A percentile compares a stretch with the other conserved stretches of the same genome.
Evolutionary conservation across 2,329 filamentous ascomycete species (phyloP).

Genomic region (Colletotrichum theobromicola): DNA sequence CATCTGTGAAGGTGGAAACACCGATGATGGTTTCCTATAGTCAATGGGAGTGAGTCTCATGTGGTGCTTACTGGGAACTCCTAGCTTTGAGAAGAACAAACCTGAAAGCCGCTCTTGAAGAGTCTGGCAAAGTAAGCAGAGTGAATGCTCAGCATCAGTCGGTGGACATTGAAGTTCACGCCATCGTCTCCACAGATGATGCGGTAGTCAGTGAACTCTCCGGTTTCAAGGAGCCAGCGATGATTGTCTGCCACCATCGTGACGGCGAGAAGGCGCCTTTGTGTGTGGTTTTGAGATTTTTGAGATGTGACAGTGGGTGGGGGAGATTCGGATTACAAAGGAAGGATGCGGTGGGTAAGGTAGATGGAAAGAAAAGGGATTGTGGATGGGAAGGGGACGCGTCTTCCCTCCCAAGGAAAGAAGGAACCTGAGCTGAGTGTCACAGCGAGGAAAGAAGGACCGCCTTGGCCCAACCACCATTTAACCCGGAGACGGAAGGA

Average conservation of each 20-base stretch:
- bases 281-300: too few relatives aligned
- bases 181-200: background rate
- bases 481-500: rapidly evolving
- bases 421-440: rapidly evolving
- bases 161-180: background rate
- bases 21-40: background rate
- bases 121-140: background rate
- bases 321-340: background rate
- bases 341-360: background rate
- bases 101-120: background rate
- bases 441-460: background rate
- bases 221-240: background rate
- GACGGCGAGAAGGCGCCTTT: too few relatives aligned
- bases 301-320: background rate
- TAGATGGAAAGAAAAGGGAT: background rate
- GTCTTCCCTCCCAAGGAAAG: background rate
- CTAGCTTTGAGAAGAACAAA: background rate
- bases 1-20: background rate
- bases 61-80: background rate
- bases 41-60: background rate
- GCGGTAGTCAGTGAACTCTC: background rate
- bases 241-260: background rate
- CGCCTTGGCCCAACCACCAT: rapidly evolving
- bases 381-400: rapidly evolving
- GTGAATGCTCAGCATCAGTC: background rate